Evolutionary conservation across 1,284 basidiomycete genomes (phyloP).

Genomic region (Flammula alnicola): DNA sequence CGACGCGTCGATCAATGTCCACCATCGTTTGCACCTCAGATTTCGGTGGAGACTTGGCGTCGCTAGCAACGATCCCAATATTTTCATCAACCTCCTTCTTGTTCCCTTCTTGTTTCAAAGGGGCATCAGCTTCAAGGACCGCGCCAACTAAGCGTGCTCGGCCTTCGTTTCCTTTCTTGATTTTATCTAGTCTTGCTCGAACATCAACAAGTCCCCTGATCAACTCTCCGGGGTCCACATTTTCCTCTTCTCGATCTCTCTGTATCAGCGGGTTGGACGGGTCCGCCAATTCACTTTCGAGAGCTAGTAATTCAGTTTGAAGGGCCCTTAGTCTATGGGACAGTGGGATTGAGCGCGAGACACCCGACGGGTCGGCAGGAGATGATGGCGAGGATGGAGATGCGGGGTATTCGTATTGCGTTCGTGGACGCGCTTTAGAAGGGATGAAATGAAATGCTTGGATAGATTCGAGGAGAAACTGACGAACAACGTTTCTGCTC

Average conservation of each 20-base stretch:
- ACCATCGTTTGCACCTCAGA: constrained; percentile 53
- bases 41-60: constrained; percentile 29
- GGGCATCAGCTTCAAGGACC: constrained; percentile 51
- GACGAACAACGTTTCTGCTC: constrained; percentile 57
- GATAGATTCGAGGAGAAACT: constrained; percentile 2
- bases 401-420: constrained; percentile 69
- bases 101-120: constrained; percentile 21
- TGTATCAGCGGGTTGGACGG: constrained; percentile 68
- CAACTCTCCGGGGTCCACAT: constrained; percentile 74
- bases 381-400: constrained; percentile 63
- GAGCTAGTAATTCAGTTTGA: constrained; percentile 63
- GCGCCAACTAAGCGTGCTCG: constrained; percentile 67
- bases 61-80: constrained; percentile 20
- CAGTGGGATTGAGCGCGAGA: constrained; percentile 51
- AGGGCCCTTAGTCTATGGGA: constrained; percentile 65
- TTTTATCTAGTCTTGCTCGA: constrained; percentile 66
- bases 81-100: constrained; percentile 23
- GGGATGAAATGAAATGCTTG: background rate
- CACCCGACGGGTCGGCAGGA: constrained; percentile 33
- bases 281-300: constrained; percentile 74
- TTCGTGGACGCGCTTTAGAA: constrained; percentile 50
- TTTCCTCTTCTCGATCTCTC: constrained; percentile 58
- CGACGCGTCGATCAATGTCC: constrained; percentile 81
- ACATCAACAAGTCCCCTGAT: constrained; percentile 78
- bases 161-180: constrained; percentile 67